Conservation (phyloP, 495 filamentous ascomycete species). For the Aspergillus egyptiacus region DNA sequence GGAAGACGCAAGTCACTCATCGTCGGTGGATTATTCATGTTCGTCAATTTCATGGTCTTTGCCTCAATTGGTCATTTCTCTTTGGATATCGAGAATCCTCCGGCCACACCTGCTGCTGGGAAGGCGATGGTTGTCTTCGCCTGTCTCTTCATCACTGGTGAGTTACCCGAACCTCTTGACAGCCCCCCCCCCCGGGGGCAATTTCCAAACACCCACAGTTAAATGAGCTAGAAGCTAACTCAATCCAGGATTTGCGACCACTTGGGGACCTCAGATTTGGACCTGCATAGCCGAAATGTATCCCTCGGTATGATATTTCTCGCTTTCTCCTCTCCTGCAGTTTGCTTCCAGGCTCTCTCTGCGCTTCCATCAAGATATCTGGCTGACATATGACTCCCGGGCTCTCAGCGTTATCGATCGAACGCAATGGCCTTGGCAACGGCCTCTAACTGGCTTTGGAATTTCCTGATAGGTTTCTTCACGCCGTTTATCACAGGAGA, state of each 20-base stretch:
- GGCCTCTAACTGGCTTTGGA: constrained; percentile 81
- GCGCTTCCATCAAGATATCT: too few relatives aligned
- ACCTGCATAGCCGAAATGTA: constrained; percentile 73
- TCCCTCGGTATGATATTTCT: too few relatives aligned
- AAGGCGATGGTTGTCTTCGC: constrained; percentile 72
- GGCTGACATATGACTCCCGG: too few relatives aligned
- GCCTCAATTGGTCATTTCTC: constrained; percentile 59
- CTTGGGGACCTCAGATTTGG: constrained; percentile 84
- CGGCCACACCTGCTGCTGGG: constrained; percentile 54
- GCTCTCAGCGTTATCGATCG: constrained; percentile 69
- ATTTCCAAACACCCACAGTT: too few relatives aligned
- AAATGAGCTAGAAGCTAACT: too few relatives aligned
- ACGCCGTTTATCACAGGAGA: constrained; percentile 65
- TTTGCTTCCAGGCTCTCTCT: too few relatives aligned
- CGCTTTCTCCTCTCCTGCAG: too few relatives aligned
- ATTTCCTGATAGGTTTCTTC: constrained; percentile 77
- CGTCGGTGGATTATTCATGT: constrained; percentile 62
- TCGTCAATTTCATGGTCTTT: constrained; percentile 65
- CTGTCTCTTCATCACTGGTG: constrained; percentile 61
- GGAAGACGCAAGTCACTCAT: constrained; percentile 66
- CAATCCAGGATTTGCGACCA: constrained; percentile 46
- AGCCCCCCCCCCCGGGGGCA: too few relatives aligned
- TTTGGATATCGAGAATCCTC: constrained; percentile 49
- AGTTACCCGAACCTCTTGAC: too few relatives aligned
- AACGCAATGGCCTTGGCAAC: constrained; percentile 71